Conservation (phyloP, 805 yeast species). For the Kodamaea fukazawae region DNA sequence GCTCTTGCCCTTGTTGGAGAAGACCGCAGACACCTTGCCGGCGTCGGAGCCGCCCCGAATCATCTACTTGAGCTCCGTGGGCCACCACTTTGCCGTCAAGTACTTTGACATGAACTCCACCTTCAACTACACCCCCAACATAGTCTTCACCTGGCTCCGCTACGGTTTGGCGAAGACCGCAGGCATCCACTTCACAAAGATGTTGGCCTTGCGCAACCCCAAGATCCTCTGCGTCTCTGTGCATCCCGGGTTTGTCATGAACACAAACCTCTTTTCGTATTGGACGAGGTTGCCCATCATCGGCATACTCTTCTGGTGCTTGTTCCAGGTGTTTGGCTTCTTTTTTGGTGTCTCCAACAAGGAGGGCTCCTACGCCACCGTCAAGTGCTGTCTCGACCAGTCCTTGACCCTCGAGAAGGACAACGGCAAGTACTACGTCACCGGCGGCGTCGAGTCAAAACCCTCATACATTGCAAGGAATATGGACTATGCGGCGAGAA, state of each 20-base stretch:
- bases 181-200: constrained; percentile 68
- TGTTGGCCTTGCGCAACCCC: constrained; percentile 65
- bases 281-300: constrained; percentile 76
- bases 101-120: constrained; percentile 47
- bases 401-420: constrained; percentile 48
- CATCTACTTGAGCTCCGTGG: constrained; percentile 62
- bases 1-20: constrained; percentile 52
- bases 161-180: constrained; percentile 77
- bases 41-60: constrained; percentile 48
- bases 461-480: constrained; percentile 59
- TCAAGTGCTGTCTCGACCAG: constrained; percentile 60
- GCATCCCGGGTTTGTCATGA: constrained; percentile 87
- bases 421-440: constrained; percentile 67
- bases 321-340: constrained; percentile 66
- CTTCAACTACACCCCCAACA: constrained; percentile 60
- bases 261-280: constrained; percentile 69
- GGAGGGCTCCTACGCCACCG: constrained; percentile 64
- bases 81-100: constrained; percentile 52
- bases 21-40: constrained; percentile 28
- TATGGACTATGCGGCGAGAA: constrained; percentile 58
- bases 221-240: constrained; percentile 61
- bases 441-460: constrained; percentile 53
- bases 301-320: constrained; percentile 71
- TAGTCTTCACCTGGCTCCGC: constrained; percentile 72
- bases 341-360: constrained; percentile 71